Conservation (phyloP, 257 asterid genomes). For the Solanum etuberosum region DNA sequence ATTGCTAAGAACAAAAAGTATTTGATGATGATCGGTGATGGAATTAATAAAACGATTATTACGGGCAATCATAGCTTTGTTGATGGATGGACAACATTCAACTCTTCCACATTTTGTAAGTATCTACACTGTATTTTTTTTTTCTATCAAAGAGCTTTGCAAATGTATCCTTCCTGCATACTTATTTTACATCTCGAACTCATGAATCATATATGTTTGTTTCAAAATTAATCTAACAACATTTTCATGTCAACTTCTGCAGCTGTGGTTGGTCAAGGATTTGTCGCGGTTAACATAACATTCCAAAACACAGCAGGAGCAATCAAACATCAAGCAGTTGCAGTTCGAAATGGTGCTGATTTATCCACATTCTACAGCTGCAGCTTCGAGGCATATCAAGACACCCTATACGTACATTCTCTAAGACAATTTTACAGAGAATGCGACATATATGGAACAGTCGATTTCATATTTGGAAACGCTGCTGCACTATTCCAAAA, state of each 20-base stretch:
- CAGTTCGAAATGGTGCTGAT: slow-evolving; percentile 64
- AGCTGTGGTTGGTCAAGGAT: slow-evolving; percentile 57
- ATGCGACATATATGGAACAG: slow-evolving; percentile 69
- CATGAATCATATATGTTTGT: not conserved
- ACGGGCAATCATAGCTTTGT: slow-evolving; percentile 57
- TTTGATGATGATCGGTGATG: slow-evolving; percentile 74
- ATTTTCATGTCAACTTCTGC: not conserved
- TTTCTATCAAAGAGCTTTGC: not conserved
- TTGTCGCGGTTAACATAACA: slow-evolving; percentile 43
- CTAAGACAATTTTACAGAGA: slow-evolving; percentile 64
- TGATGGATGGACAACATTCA: slow-evolving; percentile 84
- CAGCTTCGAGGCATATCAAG: slow-evolving; percentile 80
- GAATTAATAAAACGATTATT: slow-evolving; percentile 51
- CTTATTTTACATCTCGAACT: not conserved
- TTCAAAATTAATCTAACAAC: not conserved
- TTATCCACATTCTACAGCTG: slow-evolving; percentile 64
- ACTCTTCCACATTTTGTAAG: slow-evolving; percentile 54
- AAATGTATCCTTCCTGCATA: not conserved
- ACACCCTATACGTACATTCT: slow-evolving; percentile 57
- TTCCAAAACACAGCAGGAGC: slow-evolving; percentile 81
- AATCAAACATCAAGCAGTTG: slow-evolving; percentile 69
- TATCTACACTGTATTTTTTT: not conserved
- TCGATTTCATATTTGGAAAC: slow-evolving; percentile 79
- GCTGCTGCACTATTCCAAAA: slow-evolving; percentile 56
- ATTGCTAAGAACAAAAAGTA: slow-evolving; percentile 46